Evolutionary conservation across 805 yeast species (phyloP).

Genomic region (Clavispora fructus): DNA sequence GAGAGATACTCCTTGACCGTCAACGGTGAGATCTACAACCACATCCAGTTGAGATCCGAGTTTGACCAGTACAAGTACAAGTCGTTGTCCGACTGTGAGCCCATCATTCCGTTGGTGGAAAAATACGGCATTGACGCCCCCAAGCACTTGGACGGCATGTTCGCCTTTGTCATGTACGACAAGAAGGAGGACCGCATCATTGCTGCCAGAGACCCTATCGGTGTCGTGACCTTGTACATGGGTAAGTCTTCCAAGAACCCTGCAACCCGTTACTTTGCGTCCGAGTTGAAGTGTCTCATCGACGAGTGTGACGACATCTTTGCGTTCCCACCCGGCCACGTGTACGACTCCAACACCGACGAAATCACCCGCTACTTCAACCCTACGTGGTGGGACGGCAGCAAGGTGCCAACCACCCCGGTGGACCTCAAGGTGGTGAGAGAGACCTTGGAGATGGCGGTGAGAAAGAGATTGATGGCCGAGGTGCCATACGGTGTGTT

Average conservation of each 20-base stretch:
- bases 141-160: constrained; percentile 94
- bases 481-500: constrained; percentile 99
- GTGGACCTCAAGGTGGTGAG: constrained; percentile 71
- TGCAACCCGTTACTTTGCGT: constrained; percentile 80
- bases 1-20: constrained; percentile 73
- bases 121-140: constrained; percentile 90
- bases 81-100: constrained; percentile 94
- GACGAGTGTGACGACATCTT: constrained; percentile 91
- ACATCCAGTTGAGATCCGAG: constrained; percentile 78
- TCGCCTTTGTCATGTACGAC: constrained; percentile 91
- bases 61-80: constrained; percentile 69
- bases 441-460: constrained; percentile 84
- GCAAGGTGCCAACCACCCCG: constrained; percentile 66
- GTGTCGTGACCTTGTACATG: constrained; percentile 93
- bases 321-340: constrained; percentile 98
- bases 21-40: constrained; percentile 98
- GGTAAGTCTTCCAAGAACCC: constrained; percentile 73
- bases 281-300: constrained; percentile 88
- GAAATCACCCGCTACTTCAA: constrained; percentile 79
- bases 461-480: constrained; percentile 98
- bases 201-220: constrained; percentile 98
- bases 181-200: constrained; percentile 76
- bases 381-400: constrained; percentile 93
- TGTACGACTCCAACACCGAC: constrained; percentile 88
- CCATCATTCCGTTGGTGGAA: constrained; percentile 86